Base-by-base conservation (phyloP, 176 grass and related monocot genomes). In the sorghum (Sorghum bicolor) region DNA sequence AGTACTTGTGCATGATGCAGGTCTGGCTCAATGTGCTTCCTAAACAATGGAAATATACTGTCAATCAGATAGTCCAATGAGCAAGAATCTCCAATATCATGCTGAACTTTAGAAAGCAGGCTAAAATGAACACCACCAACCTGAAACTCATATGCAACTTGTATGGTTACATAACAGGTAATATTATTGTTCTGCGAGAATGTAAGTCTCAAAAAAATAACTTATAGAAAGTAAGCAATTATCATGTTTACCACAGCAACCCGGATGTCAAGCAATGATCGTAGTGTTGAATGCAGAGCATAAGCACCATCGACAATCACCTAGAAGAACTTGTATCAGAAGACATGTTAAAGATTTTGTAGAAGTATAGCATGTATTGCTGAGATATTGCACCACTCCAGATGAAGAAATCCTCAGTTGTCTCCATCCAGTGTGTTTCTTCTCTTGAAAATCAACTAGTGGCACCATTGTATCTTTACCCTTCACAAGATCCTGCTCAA, bases 41-140 rank as follows among this genome's bases (percentile, higher is more conserved):
- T 89, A 72, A 98, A 98, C 45, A 98, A 82, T 53, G 96, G 96
- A 81, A 95, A 98, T 88, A 98, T 98, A 80, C 96, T 98, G 87
- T 98, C 96, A 15, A 98, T 98, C 64, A 98, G 91, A 82, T 93
- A 98, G 86, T 98, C 96, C 87, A 98, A 89, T 62, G 96, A 98
- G 71, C 96, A 98, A 84, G 96, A 95, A 92, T 98, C 93, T 75
- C 96, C 96, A 85, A 98, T 98, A 75, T 98, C 96, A 44, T 98
- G 96, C 67, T 92, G 87, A 72, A 98, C 96, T 95, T 98, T 98
- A 77, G 96, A 98, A 67, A 98, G 91, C 38, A 98, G 70, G 68
- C 96, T 98, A 86, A 98, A 98, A 84, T 98, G 96, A 71, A 98
- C 93, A 25, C 96, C 96, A 63, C 96, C 96, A 77, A 98, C 96